Conservation (phyloP, 805 yeast genomes). For the Nakazawaea wickerhamii region DNA sequence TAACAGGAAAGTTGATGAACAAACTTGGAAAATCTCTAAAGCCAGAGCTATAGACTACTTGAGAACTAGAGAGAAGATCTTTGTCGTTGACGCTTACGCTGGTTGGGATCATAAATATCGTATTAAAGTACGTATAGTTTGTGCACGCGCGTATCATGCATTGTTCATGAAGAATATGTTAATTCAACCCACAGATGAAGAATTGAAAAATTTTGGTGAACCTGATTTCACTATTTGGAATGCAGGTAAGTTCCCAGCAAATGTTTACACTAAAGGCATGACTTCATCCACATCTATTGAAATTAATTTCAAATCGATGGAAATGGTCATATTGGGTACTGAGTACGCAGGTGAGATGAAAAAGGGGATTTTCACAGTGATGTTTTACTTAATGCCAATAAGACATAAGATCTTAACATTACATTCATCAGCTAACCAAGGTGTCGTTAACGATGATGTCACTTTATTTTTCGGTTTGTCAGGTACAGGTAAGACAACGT, state of each 20-base stretch:
- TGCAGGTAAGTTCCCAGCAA: constrained; percentile 99
- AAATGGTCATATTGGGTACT: constrained; percentile 97
- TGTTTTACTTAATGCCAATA: constrained; percentile 98
- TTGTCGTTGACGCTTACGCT: constrained; percentile 93
- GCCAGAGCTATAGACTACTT: constrained; percentile 96
- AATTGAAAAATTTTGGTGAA: constrained; percentile 84
- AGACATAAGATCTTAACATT: constrained; percentile 85
- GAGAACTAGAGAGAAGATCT: constrained; percentile 91
- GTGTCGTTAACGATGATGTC: constrained; percentile 73
- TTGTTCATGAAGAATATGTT: constrained; percentile 97
- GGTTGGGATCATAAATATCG: constrained; percentile 99
- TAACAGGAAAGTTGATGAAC: constrained; percentile 88
- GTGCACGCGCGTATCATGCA: constrained; percentile 99
- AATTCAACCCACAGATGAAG: constrained; percentile 90
- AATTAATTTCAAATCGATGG: constrained; percentile 95
- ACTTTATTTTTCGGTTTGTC: constrained; percentile 94
- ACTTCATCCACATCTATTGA: constrained; percentile 93
- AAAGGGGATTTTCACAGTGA: constrained; percentile 97
- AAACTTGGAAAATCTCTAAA: constrained; percentile 92
- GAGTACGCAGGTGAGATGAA: constrained; percentile 99
- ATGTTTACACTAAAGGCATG: constrained; percentile 94
- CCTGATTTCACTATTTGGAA: constrained; percentile 98
- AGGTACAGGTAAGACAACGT: constrained; percentile 97
- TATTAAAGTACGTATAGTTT: constrained; percentile 89
- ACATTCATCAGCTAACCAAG: constrained; percentile 95